Conservation (phyloP, 805 yeast genomes). For the Saccharomyces mikatae region DNA sequence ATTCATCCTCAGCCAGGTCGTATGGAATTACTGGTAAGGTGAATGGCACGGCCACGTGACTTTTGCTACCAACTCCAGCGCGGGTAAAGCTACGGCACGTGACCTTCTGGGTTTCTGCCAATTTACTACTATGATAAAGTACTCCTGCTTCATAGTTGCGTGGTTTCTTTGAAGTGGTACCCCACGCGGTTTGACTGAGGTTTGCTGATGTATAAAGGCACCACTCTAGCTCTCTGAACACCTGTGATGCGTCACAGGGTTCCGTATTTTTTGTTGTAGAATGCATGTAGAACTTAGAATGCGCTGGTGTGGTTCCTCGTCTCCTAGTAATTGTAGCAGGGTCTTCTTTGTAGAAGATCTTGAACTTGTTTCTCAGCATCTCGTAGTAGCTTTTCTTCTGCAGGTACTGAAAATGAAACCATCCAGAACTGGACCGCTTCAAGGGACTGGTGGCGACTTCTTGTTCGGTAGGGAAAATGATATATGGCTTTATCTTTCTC, state of each 20-base stretch:
- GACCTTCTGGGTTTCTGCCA: neutral
- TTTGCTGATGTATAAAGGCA: slow-evolving; percentile 67
- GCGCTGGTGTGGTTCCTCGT: slow-evolving; percentile 38
- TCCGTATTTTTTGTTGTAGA: slow-evolving; percentile 40
- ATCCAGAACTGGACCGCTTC: slow-evolving; percentile 20
- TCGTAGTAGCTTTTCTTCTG: slow-evolving; percentile 11
- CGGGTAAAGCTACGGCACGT: neutral
- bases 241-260: neutral
- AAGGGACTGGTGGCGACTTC: slow-evolving; percentile 18
- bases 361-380: slow-evolving; percentile 11
- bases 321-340: neutral
- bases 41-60: slow-evolving; percentile 20
- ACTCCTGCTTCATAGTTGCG: slow-evolving; percentile 51
- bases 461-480: slow-evolving; percentile 23
- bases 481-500: slow-evolving; percentile 12
- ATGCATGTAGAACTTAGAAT: slow-evolving; percentile 59
- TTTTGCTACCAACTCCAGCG: neutral
- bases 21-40: slow-evolving; percentile 14
- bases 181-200: slow-evolving; percentile 78
- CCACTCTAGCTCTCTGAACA: slow-evolving; percentile 44
- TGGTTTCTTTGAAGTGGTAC: slow-evolving; percentile 34
- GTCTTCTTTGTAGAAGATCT: slow-evolving; percentile 21
- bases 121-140: slow-evolving; percentile 28
- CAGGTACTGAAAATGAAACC: slow-evolving; percentile 24
- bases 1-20: slow-evolving; percentile 8